Conservation (phyloP, 106 monocot genomes). For the Dioscorea zingiberensis region DNA sequence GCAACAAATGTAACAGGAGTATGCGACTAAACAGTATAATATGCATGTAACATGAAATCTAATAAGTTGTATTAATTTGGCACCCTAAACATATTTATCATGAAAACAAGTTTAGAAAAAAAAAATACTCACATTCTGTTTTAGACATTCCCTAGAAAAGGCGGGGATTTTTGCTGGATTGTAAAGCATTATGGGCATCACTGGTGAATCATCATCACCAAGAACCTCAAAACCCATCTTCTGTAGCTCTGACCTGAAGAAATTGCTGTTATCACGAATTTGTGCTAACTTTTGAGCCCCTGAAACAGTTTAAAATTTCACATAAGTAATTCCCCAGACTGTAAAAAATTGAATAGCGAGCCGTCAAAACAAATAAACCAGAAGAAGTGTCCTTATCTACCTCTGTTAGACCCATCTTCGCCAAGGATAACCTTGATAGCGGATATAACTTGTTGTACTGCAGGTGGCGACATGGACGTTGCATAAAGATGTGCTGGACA, state of each 20-base stretch:
- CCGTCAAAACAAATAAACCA: neutral
- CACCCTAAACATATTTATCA: neutral
- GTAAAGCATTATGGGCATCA: conserved; percentile 90
- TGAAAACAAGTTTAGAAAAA: neutral
- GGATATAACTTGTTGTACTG: conserved; percentile 77
- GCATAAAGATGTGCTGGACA: conserved; percentile 85
- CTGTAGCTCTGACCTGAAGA: conserved; percentile 72
- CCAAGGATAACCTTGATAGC: conserved; percentile 74
- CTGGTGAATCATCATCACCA: conserved; percentile 77
- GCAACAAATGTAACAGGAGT: no score
- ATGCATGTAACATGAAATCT: no score
- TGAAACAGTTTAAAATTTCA: conserved; percentile 7
- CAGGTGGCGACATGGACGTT: conserved; percentile 82
- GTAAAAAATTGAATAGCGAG: conserved; percentile 1
- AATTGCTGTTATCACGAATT: conserved; percentile 84
- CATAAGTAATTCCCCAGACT: no score
- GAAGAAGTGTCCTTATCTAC: conserved; percentile 11
- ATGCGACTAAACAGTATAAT: no score
- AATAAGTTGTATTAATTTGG: neutral
- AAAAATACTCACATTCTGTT: conserved; percentile 52
- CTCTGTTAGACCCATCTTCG: conserved; percentile 80
- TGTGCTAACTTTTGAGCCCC: conserved; percentile 67
- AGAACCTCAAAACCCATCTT: conserved; percentile 89
- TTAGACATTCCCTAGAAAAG: conserved; percentile 76
- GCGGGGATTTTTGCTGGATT: conserved; percentile 87